These are phyloP conservation scores for Puccinellia tenuiflora DNA, from an alignment of 176 grass and related monocot species.

Conservation along the genomic window DNA sequence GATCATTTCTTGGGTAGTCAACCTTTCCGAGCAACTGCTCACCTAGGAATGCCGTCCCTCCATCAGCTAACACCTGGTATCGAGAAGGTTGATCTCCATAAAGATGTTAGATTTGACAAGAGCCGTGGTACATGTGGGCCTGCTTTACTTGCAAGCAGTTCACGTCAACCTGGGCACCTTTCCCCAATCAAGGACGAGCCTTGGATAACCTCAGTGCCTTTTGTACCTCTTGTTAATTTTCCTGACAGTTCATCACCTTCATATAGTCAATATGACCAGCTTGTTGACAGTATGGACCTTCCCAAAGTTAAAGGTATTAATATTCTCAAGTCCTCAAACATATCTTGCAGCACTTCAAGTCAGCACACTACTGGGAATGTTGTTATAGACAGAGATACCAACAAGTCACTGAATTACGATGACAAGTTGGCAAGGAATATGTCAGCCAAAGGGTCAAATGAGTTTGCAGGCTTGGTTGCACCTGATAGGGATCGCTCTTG, in stretches of 20 bases:
- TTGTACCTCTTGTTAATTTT: conserved; percentile 53
- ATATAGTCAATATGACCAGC: conserved; percentile 38
- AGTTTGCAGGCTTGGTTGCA: conserved; percentile 22
- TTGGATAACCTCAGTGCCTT: conserved; percentile 69
- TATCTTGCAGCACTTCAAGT: conserved; percentile 20
- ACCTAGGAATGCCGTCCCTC: conserved; percentile 9
- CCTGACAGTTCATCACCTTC: conserved; percentile 22
- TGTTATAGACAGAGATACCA: conserved; percentile 6
- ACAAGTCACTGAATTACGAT: conserved; percentile 19
- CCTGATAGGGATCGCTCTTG: conserved; percentile 27
- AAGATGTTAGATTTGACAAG: conserved; percentile 12
- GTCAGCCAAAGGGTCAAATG: conserved; percentile 34
- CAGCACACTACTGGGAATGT: conserved; percentile 32
- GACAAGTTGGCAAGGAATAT: conserved; percentile 22
- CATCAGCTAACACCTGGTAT: conserved; percentile 20
- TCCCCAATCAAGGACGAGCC: conserved; percentile 38
- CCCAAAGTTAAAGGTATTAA: conserved; percentile 30
- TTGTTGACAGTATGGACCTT: conserved; percentile 39
- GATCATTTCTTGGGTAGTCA: conserved; percentile 21
- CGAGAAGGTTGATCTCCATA: conserved; percentile 16
- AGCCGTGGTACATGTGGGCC: conserved; percentile 20
- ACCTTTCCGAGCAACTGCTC: conserved; percentile 34
- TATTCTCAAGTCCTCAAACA: conserved; percentile 31
- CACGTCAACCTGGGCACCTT: conserved; percentile 16
- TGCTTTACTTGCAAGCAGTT: conserved; percentile 16